phyloP scores from a whole-genome alignment of 495 filamentous ascomycete genomes.

The Aspergillus nanangensis region DNA sequence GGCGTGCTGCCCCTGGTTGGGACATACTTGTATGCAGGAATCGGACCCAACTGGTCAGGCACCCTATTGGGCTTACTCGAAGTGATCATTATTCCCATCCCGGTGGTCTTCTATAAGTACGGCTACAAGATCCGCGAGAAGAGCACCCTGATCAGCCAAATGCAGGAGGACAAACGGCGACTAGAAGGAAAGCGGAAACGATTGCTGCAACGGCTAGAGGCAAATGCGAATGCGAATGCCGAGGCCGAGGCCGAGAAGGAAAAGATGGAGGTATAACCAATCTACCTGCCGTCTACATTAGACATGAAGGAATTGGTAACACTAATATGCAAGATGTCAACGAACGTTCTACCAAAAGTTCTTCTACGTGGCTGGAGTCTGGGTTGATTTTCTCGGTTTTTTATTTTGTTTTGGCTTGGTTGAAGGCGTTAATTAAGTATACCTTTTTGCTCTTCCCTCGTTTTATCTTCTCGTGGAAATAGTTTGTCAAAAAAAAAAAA shows the following conservation, averaged over 20 bases:
- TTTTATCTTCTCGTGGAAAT: not conserved
- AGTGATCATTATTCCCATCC: slow-evolving; percentile 20
- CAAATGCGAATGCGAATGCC: not conserved
- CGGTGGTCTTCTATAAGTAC: slow-evolving; percentile 21
- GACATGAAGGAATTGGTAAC: too few relatives aligned
- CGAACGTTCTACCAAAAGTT: slow-evolving; percentile 13
- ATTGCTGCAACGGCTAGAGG: slow-evolving; percentile 11
- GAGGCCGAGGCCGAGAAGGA: slow-evolving; percentile 5
- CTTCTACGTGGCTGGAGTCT: not conserved
- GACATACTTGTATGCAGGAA: slow-evolving; percentile 58
- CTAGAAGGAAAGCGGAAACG: slow-evolving; percentile 17
- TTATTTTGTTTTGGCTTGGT: not conserved
- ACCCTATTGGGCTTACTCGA: slow-evolving; percentile 36
- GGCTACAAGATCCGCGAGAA: slow-evolving; percentile 18
- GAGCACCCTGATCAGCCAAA: slow-evolving; percentile 15
- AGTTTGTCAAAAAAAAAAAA: not conserved
- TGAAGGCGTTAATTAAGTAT: slow-evolving; percentile 1
- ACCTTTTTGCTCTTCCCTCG: too few relatives aligned
- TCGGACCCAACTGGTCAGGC: slow-evolving; percentile 74
- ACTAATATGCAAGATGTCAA: too few relatives aligned
- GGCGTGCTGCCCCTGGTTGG: slow-evolving; percentile 72
- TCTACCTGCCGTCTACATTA: too few relatives aligned
- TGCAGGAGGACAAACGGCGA: slow-evolving; percentile 22
- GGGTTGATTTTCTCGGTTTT: not conserved
- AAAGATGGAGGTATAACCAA: slow-evolving; percentile 12